Base-by-base conservation (phyloP, 1,284 basidiomycete species). In the Gomphus bonarii region DNA sequence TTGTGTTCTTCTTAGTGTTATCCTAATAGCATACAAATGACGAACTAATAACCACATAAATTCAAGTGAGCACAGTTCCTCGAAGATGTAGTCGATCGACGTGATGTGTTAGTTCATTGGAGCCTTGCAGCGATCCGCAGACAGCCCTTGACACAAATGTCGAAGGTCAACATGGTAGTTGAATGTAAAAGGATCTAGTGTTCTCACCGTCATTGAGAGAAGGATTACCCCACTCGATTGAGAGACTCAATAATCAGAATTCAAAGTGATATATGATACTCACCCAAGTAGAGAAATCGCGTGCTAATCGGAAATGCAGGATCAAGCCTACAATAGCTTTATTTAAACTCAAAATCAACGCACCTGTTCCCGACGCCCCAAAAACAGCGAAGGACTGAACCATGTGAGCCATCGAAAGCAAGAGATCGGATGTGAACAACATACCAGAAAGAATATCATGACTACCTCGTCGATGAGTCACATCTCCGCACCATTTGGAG, bases 41-140 rank as follows among this genome's bases (percentile, higher is more conserved):
- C n/a, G 38, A 40, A 28, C 25, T 28, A 3, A 40, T 40, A 18
- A 18, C 16, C 4, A 16, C 14, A 44, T 7, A 18, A 43, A 10
- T 43, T 22, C 18, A 20, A 2, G 9, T 25, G 18, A 44, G 20
- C 20, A 22, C 7, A 22, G 7, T 9, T 44, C 43, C 18, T 44
- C 18, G 6, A 38, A 14, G 16, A 16, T 18, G 9, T 42, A 42
- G 9, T 9, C 25, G n/a, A 20, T 16, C n/a, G 36, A 18, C 14
- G 18, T 18, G 14, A n/a, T 16, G 20, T 4, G 4, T 35, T 40
- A 51, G n/a, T 51, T 51, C 14, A 16, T 33, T 36, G 50, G 50
- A 18, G 50, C 50, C 22, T 51, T 51, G 33, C 50, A 51, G 22
- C 50, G 50, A 33, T 51, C 50, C 22, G 50, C 50, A 20, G 50